Percentiles rank a stretch among this genome's conserved stretches.
phyloP scores from a whole-genome alignment of 495 filamentous ascomycete genomes.

The Poronia punctata region DNA sequence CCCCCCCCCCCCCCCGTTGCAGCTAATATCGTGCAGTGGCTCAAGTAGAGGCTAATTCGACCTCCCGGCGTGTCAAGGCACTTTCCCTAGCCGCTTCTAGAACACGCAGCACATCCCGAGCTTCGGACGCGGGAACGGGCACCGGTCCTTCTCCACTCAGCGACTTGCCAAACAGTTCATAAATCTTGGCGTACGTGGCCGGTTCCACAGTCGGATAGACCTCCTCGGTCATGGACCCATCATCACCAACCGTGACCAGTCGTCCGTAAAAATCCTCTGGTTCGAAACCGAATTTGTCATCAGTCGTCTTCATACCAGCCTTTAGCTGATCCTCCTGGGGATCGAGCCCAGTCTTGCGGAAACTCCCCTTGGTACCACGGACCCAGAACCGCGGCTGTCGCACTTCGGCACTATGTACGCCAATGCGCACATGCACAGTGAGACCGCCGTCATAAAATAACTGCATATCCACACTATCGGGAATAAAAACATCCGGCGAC shows the following conservation, averaged over 20 bases:
- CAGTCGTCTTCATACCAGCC: slow-evolving; percentile 57
- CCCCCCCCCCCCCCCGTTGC: too few species aligned
- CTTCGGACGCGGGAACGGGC: slow-evolving; percentile 66
- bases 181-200: slow-evolving; percentile 67
- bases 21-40: too few species aligned
- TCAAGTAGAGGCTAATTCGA: slow-evolving; percentile 44
- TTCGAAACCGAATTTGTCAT: slow-evolving; percentile 62
- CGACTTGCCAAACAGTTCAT: slow-evolving; percentile 60
- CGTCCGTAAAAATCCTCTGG: slow-evolving; percentile 33
- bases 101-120: slow-evolving; percentile 62
- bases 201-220: slow-evolving; percentile 56
- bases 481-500: slow-evolving; percentile 51
- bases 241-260: slow-evolving; percentile 33
- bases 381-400: slow-evolving; percentile 76
- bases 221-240: slow-evolving; percentile 33
- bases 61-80: slow-evolving; percentile 54
- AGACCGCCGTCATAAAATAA: slow-evolving; percentile 56
- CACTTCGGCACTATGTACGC: slow-evolving; percentile 61
- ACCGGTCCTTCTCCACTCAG: slow-evolving; percentile 53
- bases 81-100: slow-evolving; percentile 69
- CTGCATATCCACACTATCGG: slow-evolving; percentile 63
- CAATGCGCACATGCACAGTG: slow-evolving; percentile 61
- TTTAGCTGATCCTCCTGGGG: slow-evolving; percentile 77
- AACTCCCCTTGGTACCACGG: slow-evolving; percentile 71
- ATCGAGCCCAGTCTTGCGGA: slow-evolving; percentile 73